Evolutionary conservation across 306 rosid species (phyloP).

Genomic region (Pterocarpus macrocarpus): DNA sequence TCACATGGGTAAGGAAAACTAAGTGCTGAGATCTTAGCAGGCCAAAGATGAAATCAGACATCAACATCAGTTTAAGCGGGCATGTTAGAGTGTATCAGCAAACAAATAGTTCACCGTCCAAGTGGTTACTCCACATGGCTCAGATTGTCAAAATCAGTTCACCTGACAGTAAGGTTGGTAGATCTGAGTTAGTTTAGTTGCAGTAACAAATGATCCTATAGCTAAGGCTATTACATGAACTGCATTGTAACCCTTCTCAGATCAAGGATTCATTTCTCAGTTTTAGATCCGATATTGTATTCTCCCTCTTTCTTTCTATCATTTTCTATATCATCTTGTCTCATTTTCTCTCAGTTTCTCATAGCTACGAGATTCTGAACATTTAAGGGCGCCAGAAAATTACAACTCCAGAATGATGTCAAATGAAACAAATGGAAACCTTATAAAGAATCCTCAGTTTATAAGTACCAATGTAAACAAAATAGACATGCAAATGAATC

Average conservation of each 20-base stretch:
- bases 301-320: no score
- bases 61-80: neutral
- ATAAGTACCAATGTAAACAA: neutral
- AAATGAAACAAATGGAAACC: slow-evolving; percentile 6
- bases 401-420: neutral
- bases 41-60: neutral
- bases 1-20: no score
- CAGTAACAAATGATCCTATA: neutral
- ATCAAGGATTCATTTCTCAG: no score
- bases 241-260: neutral
- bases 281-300: no score
- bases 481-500: slow-evolving; percentile 13
- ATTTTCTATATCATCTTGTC: neutral
- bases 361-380: neutral
- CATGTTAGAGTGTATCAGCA: neutral
- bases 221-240: neutral
- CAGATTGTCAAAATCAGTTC: neutral
- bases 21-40: no score
- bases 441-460: slow-evolving; percentile 1
- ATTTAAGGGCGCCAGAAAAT: neutral
- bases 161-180: neutral
- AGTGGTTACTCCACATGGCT: neutral
- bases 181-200: neutral
- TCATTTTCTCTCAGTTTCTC: neutral
- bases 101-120: neutral